Evolutionary conservation across 352 stramenopile species (phyloP), one percentile per base, ranked within the genome.

Genomic region (Blastocystis sp.): DNA sequence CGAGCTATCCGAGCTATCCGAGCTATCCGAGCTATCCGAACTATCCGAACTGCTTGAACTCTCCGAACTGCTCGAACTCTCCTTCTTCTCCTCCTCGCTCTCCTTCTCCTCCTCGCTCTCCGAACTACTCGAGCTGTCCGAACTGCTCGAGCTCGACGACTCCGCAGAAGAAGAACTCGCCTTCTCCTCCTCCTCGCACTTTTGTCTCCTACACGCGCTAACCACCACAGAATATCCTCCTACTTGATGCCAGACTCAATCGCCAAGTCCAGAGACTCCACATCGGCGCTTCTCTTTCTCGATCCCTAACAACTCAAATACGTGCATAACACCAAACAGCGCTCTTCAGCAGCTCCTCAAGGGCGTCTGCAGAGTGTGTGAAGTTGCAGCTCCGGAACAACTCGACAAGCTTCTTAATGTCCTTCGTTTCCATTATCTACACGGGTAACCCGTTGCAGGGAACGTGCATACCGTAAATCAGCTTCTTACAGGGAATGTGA

Each of bases 211-310:
- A 73, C 24, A 36, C 44, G 8, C n/a, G 3, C 0, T 53, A 73
- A 51, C 18, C 29, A 73, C 46, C 24, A 18, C 21, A 67, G 4
- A 34, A 46, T 16, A 46, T 4, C 4, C 29, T 32, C 29, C 46
- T 1, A 73, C 61, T 73, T 73, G 38, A 73, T 73, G 42, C 61
- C 61, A 1, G 61, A 7, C 18, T 73, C 61, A 73, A 73, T 73
- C 27, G 61, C 61, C 38, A 53, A 27, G 46, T 73, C 61, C n/a
- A 73, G 44, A n/a, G 9, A 9, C 16, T 7, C 18, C 18, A 73
- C 9, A 51, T 53, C 32, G 29, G 61, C 16, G 46, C 18, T 51
- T 29, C 61, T 21, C 44, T 73, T 73, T 49, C 21, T 27, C 6
- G 61, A 73, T 32, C 21, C n/a, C 61, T 73, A 73, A 34, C n/a